Evolutionary conservation across 495 filamentous ascomycete species (phyloP).

Genomic region (Neurospora hispaniola): DNA sequence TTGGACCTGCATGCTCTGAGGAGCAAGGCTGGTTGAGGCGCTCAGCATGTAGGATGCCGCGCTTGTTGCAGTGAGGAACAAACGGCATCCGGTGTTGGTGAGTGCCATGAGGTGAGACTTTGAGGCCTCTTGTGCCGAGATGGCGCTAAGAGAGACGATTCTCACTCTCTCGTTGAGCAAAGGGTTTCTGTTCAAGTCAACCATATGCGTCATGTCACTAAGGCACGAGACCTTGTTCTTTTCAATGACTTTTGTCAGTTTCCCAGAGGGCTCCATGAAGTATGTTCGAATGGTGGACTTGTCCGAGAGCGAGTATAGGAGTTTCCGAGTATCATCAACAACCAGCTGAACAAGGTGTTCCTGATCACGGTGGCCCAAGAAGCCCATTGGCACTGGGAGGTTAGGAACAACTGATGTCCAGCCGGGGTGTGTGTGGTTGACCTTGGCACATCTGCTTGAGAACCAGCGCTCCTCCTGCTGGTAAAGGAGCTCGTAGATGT

Average conservation of each 20-base stretch:
- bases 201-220: constrained; percentile 66
- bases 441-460: constrained; percentile 62
- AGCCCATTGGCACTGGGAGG: constrained; percentile 22
- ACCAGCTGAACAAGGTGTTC: constrained; percentile 67
- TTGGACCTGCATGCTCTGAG: constrained; percentile 93
- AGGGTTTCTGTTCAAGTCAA: constrained; percentile 44
- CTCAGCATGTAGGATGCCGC: constrained; percentile 57
- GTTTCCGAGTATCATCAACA: constrained; percentile 74
- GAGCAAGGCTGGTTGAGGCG: constrained; percentile 49
- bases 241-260: constrained; percentile 43
- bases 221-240: constrained; percentile 44
- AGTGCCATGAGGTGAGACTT: constrained; percentile 83
- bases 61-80: constrained; percentile 84
- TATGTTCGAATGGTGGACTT: constrained; percentile 77
- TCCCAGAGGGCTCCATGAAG: constrained; percentile 51
- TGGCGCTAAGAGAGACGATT: constrained; percentile 76
- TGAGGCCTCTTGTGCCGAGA: constrained; percentile 67
- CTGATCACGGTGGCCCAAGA: constrained; percentile 22
- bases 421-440: constrained; percentile 76
- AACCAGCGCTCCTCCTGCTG: constrained; percentile 98
- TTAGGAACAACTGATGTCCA: constrained; percentile 58
- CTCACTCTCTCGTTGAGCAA: constrained; percentile 55
- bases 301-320: constrained; percentile 85
- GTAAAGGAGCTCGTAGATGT: constrained; percentile 89
- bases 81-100: constrained; percentile 79